phyloP scores from a whole-genome alignment of 176 grass and related monocot species.

The Alopecurus myosuroides region DNA sequence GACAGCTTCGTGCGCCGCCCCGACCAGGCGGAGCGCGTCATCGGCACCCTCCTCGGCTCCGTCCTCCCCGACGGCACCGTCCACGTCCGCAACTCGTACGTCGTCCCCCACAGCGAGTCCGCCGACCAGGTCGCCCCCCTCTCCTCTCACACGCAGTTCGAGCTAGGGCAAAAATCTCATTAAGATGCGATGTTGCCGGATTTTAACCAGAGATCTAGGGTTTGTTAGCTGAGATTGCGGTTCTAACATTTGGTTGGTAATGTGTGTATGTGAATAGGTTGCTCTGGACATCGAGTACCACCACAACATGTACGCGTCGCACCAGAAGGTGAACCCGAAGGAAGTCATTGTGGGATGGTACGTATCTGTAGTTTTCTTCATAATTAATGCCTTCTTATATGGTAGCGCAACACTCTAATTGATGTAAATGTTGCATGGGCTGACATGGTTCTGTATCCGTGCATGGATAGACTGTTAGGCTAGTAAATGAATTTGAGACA shows the following conservation, averaged over 20 bases:
- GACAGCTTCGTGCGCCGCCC: slow-evolving; percentile 86
- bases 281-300: slow-evolving; percentile 95
- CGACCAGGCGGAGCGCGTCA: slow-evolving; percentile 85
- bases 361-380: background rate
- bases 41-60: slow-evolving; percentile 95
- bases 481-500: background rate
- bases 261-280: slow-evolving; percentile 38
- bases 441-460: background rate
- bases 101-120: slow-evolving; percentile 89
- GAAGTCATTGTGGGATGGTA: slow-evolving; percentile 97
- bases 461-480: no score
- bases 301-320: slow-evolving; percentile 84
- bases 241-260: background rate
- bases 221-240: background rate
- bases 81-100: slow-evolving; percentile 91
- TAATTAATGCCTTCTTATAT: background rate
- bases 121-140: slow-evolving; percentile 57
- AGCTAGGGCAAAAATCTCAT: background rate
- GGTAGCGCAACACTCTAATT: background rate
- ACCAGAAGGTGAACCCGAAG: slow-evolving; percentile 91
- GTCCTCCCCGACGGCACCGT: slow-evolving; percentile 77
- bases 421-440: background rate
- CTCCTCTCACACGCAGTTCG: background rate
- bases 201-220: background rate
- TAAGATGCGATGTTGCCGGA: background rate